These are phyloP conservation scores for Berkeleyomyces rouxiae DNA, from an alignment of 2,329 filamentous ascomycete genomes.

Conservation along the genomic window DNA sequence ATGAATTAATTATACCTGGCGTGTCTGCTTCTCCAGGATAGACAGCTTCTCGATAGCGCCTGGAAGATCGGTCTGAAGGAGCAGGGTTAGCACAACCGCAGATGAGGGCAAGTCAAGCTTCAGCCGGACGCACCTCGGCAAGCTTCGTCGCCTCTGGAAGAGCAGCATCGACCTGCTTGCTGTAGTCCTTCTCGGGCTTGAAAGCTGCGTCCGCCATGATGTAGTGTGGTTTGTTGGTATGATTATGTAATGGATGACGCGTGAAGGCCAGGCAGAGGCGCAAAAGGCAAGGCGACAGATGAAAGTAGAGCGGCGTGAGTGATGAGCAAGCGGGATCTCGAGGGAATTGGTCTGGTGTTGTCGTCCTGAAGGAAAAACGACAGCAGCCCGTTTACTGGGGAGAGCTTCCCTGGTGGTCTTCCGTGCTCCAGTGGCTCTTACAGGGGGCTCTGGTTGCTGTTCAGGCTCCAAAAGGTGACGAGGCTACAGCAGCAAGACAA, in stretches of 20 bases:
- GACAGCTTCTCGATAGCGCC: slow-evolving; percentile 87
- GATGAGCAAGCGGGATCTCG: neutral
- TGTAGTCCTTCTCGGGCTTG: slow-evolving; percentile 98
- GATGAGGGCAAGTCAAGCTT: neutral
- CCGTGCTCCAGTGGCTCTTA: neutral
- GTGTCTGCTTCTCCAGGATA: slow-evolving; percentile 84
- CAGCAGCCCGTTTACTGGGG: neutral
- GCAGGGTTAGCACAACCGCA: neutral
- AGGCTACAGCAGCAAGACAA: slow-evolving; percentile 4
- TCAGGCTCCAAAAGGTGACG: slow-evolving; percentile 13
- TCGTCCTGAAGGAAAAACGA: neutral
- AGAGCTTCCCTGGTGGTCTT: neutral
- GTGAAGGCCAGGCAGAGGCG: neutral
- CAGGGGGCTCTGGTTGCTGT: neutral
- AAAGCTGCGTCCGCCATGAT: slow-evolving; percentile 65
- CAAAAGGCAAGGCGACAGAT: neutral
- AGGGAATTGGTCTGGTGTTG: neutral
- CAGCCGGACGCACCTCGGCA: slow-evolving; percentile 52
- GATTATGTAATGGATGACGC: neutral
- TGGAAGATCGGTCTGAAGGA: slow-evolving; percentile 52
- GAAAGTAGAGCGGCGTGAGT: neutral
- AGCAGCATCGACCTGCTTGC: slow-evolving; percentile 84
- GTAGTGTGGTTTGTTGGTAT: slow-evolving; percentile 5
- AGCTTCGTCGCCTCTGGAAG: slow-evolving; percentile 82
- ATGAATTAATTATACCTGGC: slow-evolving; percentile 49